Evolutionary conservation across 495 filamentous ascomycete species (phyloP).

Genomic region (Cudoniella acicularis): DNA sequence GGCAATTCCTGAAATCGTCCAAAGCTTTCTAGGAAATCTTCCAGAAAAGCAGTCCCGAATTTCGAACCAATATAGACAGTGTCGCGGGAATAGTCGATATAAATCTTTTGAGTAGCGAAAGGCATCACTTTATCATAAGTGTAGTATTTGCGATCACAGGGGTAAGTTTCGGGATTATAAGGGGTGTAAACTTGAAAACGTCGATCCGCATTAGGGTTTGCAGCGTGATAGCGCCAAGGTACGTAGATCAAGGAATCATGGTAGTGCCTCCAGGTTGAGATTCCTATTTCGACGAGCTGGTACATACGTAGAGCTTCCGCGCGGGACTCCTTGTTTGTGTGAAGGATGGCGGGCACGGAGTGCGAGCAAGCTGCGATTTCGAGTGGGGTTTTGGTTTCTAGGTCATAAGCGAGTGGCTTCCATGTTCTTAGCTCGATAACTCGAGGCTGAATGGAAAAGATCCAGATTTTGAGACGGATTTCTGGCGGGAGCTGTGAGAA

Average conservation of each 20-base stretch:
- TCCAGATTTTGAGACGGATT: constrained; percentile 22
- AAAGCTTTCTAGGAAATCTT: not conserved
- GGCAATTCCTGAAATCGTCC: constrained; percentile 4
- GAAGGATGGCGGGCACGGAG: constrained; percentile 7
- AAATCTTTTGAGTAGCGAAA: constrained; percentile 5
- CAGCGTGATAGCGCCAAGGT: constrained; percentile 13
- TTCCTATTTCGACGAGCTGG: constrained; percentile 10
- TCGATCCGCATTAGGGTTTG: constrained; percentile 2
- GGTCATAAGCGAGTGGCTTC: not conserved
- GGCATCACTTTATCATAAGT: no score
- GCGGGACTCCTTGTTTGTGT: constrained; percentile 14
- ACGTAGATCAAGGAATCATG: constrained; percentile 1
- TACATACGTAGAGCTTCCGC: constrained; percentile 16
- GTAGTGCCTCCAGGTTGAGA: constrained; percentile 2
- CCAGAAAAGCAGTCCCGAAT: constrained; percentile 11
- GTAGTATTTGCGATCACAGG: no score
- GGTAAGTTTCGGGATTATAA: no score
- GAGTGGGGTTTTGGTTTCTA: constrained; percentile 7
- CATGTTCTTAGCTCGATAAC: constrained; percentile 21
- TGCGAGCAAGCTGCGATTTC: constrained; percentile 11
- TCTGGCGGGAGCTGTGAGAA: constrained; percentile 18
- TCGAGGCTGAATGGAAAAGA: constrained; percentile 2
- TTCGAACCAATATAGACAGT: constrained; percentile 21
- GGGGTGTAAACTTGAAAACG: not conserved
- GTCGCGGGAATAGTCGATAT: constrained; percentile 10